A percentile compares a stretch with the other conserved stretches of the same genome.
phyloP scores from a whole-genome alignment of 2,329 filamentous ascomycete species.

The Coniochaeta hoffmannii region DNA sequence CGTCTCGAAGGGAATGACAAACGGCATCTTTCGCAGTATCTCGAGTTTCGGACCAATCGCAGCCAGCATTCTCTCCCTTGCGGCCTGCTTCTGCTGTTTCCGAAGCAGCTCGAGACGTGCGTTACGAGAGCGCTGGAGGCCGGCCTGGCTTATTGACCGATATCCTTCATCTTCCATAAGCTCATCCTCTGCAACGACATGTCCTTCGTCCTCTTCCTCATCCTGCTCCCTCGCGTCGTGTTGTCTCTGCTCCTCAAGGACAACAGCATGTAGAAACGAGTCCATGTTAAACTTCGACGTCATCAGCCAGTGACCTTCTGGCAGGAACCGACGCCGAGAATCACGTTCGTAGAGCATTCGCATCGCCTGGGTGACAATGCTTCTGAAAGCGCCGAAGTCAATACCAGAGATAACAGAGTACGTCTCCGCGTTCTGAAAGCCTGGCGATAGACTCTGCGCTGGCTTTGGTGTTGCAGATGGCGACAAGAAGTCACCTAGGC shows the following conservation, averaged over 20 bases:
- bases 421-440: slow-evolving; percentile 7
- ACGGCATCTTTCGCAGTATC: slow-evolving; percentile 92
- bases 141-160: slow-evolving; percentile 33
- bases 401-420: slow-evolving; percentile 55
- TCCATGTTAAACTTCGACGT: slow-evolving; percentile 80
- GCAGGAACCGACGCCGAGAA: slow-evolving; percentile 78
- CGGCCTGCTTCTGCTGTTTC: slow-evolving; percentile 57
- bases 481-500: slow-evolving; percentile 1
- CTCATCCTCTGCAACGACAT: slow-evolving; percentile 28
- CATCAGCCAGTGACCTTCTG: slow-evolving; percentile 89
- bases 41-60: slow-evolving; percentile 80
- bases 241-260: slow-evolving; percentile 78
- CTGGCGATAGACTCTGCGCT: neutral
- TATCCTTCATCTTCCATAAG: slow-evolving; percentile 20
- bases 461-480: neutral
- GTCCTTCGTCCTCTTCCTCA: slow-evolving; percentile 40
- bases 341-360: slow-evolving; percentile 90
- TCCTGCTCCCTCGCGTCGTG: slow-evolving; percentile 57
- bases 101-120: slow-evolving; percentile 57
- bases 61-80: slow-evolving; percentile 65
- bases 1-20: slow-evolving; percentile 88
- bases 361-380: slow-evolving; percentile 71
- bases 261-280: slow-evolving; percentile 77
- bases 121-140: slow-evolving; percentile 54
- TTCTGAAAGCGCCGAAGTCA: slow-evolving; percentile 70